phyloP scores from a whole-genome alignment of 1,139 yeast genomes.

The Magnusiomyces paraingens region DNA sequence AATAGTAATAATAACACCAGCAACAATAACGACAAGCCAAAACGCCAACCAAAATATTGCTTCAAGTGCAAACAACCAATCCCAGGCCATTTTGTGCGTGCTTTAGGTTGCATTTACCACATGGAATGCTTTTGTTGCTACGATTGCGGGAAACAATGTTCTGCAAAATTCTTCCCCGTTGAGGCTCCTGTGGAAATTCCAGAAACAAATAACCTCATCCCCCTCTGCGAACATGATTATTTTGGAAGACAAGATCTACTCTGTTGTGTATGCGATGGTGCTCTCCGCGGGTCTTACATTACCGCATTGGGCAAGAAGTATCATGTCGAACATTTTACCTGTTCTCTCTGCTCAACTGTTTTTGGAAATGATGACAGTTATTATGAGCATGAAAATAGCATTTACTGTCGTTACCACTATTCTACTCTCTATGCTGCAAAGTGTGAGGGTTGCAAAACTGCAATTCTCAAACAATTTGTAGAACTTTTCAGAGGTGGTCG shows the following conservation, averaged over 20 bases:
- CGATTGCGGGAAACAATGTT: constrained; percentile 73
- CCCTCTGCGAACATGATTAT: constrained; percentile 90
- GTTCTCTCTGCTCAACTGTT: constrained; percentile 78
- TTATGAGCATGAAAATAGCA: constrained; percentile 77
- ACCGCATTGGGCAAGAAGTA: constrained; percentile 90
- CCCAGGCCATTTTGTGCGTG: constrained; percentile 79
- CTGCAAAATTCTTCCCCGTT: constrained; percentile 62
- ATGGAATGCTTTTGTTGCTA: constrained; percentile 81
- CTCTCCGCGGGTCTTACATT: constrained; percentile 87
- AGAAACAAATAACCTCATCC: constrained; percentile 48
- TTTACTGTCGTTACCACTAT: constrained; percentile 89
- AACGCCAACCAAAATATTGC: constrained; percentile 37
- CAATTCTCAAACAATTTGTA: constrained; percentile 89
- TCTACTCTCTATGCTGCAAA: constrained; percentile 76
- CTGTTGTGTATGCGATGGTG: constrained; percentile 77
- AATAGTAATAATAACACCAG: neutral
- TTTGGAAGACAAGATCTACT: constrained; percentile 76
- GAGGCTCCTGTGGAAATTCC: constrained; percentile 27
- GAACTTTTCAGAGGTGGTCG: constrained; percentile 90
- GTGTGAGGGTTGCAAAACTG: constrained; percentile 90
- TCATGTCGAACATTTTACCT: constrained; percentile 92
- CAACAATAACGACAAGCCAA: constrained; percentile 7
- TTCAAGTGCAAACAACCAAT: constrained; percentile 59
- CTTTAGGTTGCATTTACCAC: constrained; percentile 72
- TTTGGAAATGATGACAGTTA: constrained; percentile 91